These are phyloP conservation scores for Scutellaria baicalensis DNA, from an alignment of 257 asterid species.

Conservation along the genomic window DNA sequence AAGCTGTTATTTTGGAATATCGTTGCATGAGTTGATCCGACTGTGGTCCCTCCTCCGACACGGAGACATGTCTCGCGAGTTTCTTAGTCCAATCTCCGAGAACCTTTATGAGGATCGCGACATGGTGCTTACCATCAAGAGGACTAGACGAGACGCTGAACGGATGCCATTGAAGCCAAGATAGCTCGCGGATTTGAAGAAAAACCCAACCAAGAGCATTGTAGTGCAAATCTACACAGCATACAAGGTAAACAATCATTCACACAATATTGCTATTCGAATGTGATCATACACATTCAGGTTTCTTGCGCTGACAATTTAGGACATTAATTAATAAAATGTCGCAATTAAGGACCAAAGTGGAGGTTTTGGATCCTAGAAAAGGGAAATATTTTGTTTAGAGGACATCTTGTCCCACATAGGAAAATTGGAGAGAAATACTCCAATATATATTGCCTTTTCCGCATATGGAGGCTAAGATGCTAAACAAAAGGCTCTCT, in stretches of 20 bases:
- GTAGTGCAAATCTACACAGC: slow-evolving; percentile 48
- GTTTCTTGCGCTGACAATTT: too few species aligned
- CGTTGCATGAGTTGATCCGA: slow-evolving; percentile 20
- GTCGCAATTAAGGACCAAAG: too few species aligned
- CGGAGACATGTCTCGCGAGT: slow-evolving; percentile 28
- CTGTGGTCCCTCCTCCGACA: slow-evolving; percentile 19
- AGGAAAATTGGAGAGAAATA: too few species aligned
- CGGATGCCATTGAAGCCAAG: slow-evolving; percentile 85
- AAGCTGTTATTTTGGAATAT: slow-evolving; percentile 39
- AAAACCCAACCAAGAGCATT: slow-evolving; percentile 79
- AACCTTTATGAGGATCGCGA: slow-evolving; percentile 59
- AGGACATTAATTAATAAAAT: too few species aligned
- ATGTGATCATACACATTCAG: too few species aligned
- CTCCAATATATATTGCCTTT: too few species aligned
- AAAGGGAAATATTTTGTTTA: too few species aligned
- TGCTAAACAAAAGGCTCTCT: too few species aligned
- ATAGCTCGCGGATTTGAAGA: slow-evolving; percentile 57
- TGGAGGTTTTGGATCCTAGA: too few species aligned
- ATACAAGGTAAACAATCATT: neutral
- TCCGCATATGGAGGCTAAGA: too few species aligned
- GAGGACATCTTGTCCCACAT: too few species aligned
- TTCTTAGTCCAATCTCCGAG: slow-evolving; percentile 59
- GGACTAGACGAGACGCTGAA: slow-evolving; percentile 79
- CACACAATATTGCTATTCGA: neutral
- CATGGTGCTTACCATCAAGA: slow-evolving; percentile 46